Conservation (phyloP, 331 rosid genomes). For the Spiraea crenata region DNA sequence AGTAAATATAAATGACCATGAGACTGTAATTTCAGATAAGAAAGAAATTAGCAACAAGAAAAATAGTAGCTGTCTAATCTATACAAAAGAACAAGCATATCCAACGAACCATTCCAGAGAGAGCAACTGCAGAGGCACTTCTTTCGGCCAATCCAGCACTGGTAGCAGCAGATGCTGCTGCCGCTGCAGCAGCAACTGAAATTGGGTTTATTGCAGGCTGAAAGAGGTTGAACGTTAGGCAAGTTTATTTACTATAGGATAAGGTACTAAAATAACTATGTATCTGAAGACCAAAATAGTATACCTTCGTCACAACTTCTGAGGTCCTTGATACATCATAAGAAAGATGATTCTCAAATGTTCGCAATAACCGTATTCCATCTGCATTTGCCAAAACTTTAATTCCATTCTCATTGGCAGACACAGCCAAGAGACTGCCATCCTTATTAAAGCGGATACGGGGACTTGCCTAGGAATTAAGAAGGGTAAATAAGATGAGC, state of each 20-base stretch:
- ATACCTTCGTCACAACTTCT: conserved; percentile 82
- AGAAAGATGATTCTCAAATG: conserved; percentile 69
- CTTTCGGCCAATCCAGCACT: conserved; percentile 77
- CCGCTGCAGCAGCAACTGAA: conserved; percentile 69
- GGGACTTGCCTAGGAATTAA: conserved; percentile 74
- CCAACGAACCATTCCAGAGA: conserved; percentile 84
- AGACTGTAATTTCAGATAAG: conserved; percentile 10
- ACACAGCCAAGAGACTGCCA: conserved; percentile 89
- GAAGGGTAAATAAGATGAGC: conserved; percentile 28
- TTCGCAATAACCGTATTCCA: conserved; percentile 69
- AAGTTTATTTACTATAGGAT: conserved; percentile 9
- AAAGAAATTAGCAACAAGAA: neutral
- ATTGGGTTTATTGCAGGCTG: conserved; percentile 88
- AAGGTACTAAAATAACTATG: conserved; percentile 5
- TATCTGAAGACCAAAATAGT: neutral
- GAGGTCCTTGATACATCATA: conserved; percentile 76
- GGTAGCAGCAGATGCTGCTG: conserved; percentile 41
- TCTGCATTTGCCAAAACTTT: conserved; percentile 82
- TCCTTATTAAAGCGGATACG: conserved; percentile 98
- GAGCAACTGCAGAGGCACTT: conserved; percentile 64
- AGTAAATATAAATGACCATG: neutral
- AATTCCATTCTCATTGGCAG: conserved; percentile 87
- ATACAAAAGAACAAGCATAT: neutral
- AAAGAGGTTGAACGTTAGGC: conserved; percentile 24
- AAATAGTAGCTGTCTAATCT: neutral